Evolutionary conservation across 768 basidiomycete species (phyloP).

Genomic region (Daedaleopsis sinensis): DNA sequence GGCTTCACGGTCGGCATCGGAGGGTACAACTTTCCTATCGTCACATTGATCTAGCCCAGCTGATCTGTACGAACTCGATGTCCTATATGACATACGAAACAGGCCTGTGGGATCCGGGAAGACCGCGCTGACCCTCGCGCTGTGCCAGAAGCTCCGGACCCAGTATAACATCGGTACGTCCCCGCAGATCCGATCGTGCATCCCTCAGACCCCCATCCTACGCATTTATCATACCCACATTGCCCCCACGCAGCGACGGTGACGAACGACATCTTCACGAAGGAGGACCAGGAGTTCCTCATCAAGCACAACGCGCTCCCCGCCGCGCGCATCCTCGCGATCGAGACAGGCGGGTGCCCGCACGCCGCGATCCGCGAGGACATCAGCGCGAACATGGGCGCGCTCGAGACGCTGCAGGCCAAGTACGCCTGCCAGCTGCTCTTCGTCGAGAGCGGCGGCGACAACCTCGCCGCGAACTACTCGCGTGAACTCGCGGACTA

Average conservation of each 20-base stretch:
- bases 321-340: constrained; percentile 84
- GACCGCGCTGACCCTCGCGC: constrained; percentile 89
- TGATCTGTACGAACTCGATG: neutral
- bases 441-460: constrained; percentile 95
- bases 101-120: constrained; percentile 99
- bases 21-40: constrained; percentile 59
- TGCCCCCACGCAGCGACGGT: constrained; percentile 67
- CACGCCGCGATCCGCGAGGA: constrained; percentile 99
- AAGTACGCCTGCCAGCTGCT: constrained; percentile 89
- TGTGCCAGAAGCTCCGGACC: constrained; percentile 80
- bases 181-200: neutral
- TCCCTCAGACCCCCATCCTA: too few species aligned
- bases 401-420: constrained; percentile 91
- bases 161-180: constrained; percentile 88
- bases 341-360: constrained; percentile 98
- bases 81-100: neutral
- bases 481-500: constrained; percentile 96
- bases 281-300: constrained; percentile 97
- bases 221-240: neutral
- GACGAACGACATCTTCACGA: constrained; percentile 99
- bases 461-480: constrained; percentile 97
- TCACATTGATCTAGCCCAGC: neutral
- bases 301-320: constrained; percentile 91
- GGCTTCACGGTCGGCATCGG: constrained; percentile 99
- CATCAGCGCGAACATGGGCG: constrained; percentile 96